phyloP scores from a whole-genome alignment of 148 eudicot genomes.

The Silene uniflora region DNA sequence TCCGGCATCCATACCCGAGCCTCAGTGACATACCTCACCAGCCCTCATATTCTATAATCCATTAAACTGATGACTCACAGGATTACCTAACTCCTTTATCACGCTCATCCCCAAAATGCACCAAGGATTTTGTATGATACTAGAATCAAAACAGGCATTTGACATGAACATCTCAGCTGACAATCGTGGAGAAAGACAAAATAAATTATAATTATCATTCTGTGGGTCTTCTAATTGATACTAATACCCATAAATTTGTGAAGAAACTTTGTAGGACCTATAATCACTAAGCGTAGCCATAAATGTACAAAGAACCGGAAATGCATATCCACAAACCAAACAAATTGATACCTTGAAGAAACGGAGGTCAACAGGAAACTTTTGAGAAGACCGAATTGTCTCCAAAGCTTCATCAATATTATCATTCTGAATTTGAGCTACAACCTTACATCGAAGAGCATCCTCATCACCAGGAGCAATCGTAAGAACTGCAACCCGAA shows the following conservation, averaged over 20 bases:
- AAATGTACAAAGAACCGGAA: neutral
- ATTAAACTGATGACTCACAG: neutral
- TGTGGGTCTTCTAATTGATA: neutral
- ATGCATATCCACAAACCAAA: neutral
- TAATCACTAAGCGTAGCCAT: too few species aligned
- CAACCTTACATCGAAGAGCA: conserved; percentile 76
- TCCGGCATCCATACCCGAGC: too few species aligned
- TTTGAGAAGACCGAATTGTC: conserved; percentile 44
- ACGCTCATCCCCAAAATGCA: neutral
- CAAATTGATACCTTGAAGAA: conserved; percentile 53
- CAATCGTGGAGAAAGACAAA: neutral
- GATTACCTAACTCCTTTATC: neutral
- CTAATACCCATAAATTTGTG: neutral
- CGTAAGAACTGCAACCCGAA: conserved; percentile 46
- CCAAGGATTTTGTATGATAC: neutral
- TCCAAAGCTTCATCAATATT: conserved; percentile 58
- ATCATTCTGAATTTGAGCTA: conserved; percentile 62
- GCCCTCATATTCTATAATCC: neutral
- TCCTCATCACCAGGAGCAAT: conserved; percentile 80
- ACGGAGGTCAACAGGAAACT: conserved; percentile 49
- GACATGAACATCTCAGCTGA: neutral
- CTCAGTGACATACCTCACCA: neutral
- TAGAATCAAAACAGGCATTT: neutral
- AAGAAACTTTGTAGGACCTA: neutral
- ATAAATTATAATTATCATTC: neutral